A percentile compares a stretch with the other conserved stretches of the same genome.
Conservation (phyloP, 768 basidiomycete species). For the Termitomyces heimii region DNA sequence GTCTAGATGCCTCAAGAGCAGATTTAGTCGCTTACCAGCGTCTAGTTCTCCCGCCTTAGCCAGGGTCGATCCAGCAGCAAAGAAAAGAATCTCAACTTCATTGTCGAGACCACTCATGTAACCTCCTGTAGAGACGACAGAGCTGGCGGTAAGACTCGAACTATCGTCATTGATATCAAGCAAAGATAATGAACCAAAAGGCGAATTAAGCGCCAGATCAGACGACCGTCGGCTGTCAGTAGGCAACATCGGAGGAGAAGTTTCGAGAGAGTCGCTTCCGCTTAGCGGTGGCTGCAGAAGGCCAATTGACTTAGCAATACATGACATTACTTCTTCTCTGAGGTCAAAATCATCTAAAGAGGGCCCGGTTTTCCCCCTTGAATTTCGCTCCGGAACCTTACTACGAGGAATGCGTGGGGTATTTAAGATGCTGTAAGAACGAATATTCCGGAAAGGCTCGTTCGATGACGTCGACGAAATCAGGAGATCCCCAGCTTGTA, state of each 20-base stretch:
- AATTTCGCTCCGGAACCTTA: constrained; percentile 18
- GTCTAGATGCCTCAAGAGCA: constrained; percentile 1
- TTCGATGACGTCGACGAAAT: constrained; percentile 45
- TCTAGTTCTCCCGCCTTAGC: constrained; percentile 89
- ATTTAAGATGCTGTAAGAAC: constrained; percentile 45
- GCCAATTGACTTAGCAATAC: constrained; percentile 96
- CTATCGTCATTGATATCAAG: constrained; percentile 66
- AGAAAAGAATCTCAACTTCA: constrained; percentile 94
- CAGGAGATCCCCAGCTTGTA: constrained; percentile 75
- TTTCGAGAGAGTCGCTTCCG: constrained; percentile 57
- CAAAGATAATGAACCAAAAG: constrained; percentile 70
- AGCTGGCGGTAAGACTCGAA: constrained; percentile 60
- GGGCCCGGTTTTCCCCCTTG: constrained; percentile 19
- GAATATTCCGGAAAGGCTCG: constrained; percentile 41
- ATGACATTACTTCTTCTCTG: constrained; percentile 95
- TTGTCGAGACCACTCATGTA: constrained; percentile 88
- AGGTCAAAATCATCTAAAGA: constrained; percentile 81
- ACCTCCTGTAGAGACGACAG: constrained; percentile 44
- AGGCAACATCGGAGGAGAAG: constrained; percentile 58
- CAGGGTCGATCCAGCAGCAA: constrained; percentile 77
- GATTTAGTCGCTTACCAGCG: constrained; percentile 45
- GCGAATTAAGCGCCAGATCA: constrained; percentile 44
- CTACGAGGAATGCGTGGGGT: constrained; percentile 38
- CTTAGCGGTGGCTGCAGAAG: constrained; percentile 82
- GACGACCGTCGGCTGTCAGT: constrained; percentile 31